A percentile compares a stretch with the other conserved stretches of the same genome.
phyloP scores from a whole-genome alignment of 768 basidiomycete genomes.

The Solioccasus polychromus region DNA sequence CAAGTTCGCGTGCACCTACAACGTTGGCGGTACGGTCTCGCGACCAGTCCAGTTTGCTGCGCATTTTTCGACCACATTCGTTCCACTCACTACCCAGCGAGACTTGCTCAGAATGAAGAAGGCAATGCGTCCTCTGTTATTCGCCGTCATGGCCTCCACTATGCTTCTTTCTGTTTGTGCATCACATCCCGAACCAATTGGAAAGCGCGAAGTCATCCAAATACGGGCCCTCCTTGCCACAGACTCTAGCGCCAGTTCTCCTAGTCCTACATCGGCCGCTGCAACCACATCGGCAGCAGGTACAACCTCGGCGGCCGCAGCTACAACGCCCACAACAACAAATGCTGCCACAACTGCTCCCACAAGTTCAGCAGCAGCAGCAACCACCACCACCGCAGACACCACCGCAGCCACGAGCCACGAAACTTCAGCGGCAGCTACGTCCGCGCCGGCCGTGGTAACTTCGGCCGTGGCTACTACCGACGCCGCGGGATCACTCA shows the following conservation, averaged over 20 bases:
- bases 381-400: background rate
- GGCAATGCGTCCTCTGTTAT: conserved; percentile 21
- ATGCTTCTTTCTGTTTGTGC: conserved; percentile 25
- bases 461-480: conserved; percentile 14
- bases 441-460: background rate
- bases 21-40: conserved; percentile 10
- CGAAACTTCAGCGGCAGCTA: conserved; percentile 1
- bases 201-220: conserved; percentile 12
- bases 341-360: conserved; percentile 6
- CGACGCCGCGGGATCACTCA: conserved; percentile 25
- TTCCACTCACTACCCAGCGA: conserved; percentile 12
- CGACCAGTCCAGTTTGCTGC: conserved; percentile 19
- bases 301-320: background rate
- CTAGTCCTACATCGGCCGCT: background rate
- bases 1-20: conserved; percentile 3
- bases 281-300: conserved; percentile 1
- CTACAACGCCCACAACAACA: conserved; percentile 1
- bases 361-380: conserved; percentile 1
- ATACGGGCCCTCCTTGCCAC: conserved; percentile 7
- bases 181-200: conserved; percentile 19
- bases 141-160: conserved; percentile 27
- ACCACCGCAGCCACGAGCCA: background rate
- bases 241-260: background rate
- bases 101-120: conserved; percentile 24
- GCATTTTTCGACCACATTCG: conserved; percentile 25